These are phyloP conservation scores for Phoma sp. DNA, from an alignment of 2,329 filamentous ascomycete genomes.

Conservation along the genomic window DNA sequence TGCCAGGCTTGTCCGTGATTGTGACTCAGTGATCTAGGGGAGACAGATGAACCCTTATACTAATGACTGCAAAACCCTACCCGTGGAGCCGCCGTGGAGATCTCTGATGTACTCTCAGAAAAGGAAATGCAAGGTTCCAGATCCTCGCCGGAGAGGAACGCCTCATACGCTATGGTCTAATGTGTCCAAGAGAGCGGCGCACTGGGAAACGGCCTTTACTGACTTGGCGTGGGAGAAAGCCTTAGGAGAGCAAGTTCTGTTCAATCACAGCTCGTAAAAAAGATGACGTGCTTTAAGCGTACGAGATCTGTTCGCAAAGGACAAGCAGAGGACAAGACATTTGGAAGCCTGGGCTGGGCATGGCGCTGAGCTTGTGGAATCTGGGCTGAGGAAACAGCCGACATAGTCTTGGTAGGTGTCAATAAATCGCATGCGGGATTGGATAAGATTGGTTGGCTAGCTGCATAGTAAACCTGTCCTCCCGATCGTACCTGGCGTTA, in stretches of 20 bases:
- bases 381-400: constrained; percentile 32
- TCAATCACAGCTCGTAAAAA: constrained; percentile 27
- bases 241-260: constrained; percentile 14
- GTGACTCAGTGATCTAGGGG: neutral
- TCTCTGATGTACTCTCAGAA: constrained; percentile 12
- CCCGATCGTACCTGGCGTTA: constrained; percentile 5
- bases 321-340: constrained; percentile 27
- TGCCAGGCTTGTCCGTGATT: neutral
- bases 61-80: constrained; percentile 1
- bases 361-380: constrained; percentile 36
- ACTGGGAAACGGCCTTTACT: constrained; percentile 19
- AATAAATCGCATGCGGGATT: constrained; percentile 18
- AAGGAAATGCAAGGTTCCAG: constrained; percentile 26
- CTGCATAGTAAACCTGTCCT: constrained; percentile 1
- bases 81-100: constrained; percentile 12
- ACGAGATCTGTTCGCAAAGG: constrained; percentile 18
- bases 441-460: constrained; percentile 18
- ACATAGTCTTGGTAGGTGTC: constrained; percentile 25
- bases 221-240: constrained; percentile 30
- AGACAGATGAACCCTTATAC: constrained; percentile 14
- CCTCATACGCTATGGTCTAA: constrained; percentile 26
- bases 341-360: constrained; percentile 25
- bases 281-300: constrained; percentile 29
- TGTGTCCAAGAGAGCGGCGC: constrained; percentile 20
- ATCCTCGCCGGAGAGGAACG: constrained; percentile 22